phyloP scores from a whole-genome alignment of 179 eudicot species.

The Camellia oleifera region DNA sequence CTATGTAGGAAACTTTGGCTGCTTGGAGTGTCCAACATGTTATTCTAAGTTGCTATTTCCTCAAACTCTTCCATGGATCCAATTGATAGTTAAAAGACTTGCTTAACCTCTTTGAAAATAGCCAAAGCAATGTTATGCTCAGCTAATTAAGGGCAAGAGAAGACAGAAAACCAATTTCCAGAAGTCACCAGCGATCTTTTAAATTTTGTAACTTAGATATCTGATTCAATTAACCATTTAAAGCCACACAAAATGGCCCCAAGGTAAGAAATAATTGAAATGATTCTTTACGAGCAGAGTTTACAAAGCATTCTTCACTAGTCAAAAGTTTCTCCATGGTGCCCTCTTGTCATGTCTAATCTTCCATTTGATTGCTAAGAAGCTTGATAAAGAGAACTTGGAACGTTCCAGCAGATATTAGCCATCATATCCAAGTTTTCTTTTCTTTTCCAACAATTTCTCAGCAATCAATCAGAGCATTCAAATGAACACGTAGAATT shows the following conservation, averaged over 20 bases:
- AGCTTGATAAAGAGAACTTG: background rate
- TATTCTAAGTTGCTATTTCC: background rate
- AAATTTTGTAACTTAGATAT: background rate
- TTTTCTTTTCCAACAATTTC: background rate
- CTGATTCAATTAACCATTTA: background rate
- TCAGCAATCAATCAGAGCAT: conserved; percentile 4
- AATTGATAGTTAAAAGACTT: background rate
- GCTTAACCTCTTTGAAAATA: background rate
- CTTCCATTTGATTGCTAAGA: background rate
- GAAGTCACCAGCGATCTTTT: background rate
- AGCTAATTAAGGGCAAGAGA: background rate
- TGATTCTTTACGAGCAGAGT: no score
- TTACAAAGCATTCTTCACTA: background rate
- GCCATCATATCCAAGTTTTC: background rate
- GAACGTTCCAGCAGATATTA: background rate
- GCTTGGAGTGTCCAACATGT: background rate
- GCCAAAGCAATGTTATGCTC: background rate
- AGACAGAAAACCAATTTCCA: background rate
- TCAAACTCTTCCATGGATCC: background rate
- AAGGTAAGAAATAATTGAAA: background rate
- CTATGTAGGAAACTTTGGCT: background rate
- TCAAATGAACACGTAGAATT: background rate
- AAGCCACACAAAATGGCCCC: background rate
- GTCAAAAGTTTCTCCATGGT: background rate
- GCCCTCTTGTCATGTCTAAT: background rate